Evolutionary conservation across 2,329 filamentous ascomycete species (phyloP).

Genomic region (Neophaeococcomyces mojaviensis): DNA sequence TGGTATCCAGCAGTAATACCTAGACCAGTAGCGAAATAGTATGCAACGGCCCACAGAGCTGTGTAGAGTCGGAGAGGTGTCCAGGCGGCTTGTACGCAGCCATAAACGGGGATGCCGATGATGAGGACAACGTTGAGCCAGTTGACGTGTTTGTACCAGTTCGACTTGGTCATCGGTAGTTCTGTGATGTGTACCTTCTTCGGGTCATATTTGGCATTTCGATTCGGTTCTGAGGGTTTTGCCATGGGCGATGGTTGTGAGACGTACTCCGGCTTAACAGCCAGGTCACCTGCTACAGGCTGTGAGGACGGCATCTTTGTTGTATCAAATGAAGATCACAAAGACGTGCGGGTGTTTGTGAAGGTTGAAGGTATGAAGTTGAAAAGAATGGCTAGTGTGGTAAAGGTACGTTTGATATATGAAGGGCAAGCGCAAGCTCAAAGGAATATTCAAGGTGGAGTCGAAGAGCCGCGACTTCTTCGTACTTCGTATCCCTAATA

Average conservation of each 20-base stretch:
- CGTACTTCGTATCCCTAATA: slow-evolving; percentile 8
- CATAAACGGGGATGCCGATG: slow-evolving; percentile 65
- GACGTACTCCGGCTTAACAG: slow-evolving; percentile 43
- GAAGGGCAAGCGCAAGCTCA: neutral
- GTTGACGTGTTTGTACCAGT: slow-evolving; percentile 90
- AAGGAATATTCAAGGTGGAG: neutral
- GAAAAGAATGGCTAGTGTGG: neutral
- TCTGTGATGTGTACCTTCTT: slow-evolving; percentile 84
- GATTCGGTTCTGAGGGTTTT: slow-evolving; percentile 45
- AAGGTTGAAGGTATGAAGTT: slow-evolving; percentile 5
- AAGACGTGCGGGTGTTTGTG: slow-evolving; percentile 3
- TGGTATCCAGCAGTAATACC: slow-evolving; percentile 76
- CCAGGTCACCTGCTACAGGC: slow-evolving; percentile 39
- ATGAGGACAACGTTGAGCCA: slow-evolving; percentile 85
- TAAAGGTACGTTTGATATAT: slow-evolving; percentile 1
- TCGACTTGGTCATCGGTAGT: slow-evolving; percentile 66
- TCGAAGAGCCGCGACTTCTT: neutral
- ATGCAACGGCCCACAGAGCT: slow-evolving; percentile 62
- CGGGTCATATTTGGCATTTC: slow-evolving; percentile 46
- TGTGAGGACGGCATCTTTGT: slow-evolving; percentile 46
- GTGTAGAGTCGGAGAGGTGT: slow-evolving; percentile 67
- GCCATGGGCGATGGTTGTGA: slow-evolving; percentile 40
- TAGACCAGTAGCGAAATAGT: slow-evolving; percentile 77
- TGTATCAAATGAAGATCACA: slow-evolving; percentile 8
- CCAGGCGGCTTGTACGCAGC: slow-evolving; percentile 69